Evolutionary conservation across 2,329 filamentous ascomycete genomes (phyloP).

Genomic region (Ceratocystis eucalypticola): DNA sequence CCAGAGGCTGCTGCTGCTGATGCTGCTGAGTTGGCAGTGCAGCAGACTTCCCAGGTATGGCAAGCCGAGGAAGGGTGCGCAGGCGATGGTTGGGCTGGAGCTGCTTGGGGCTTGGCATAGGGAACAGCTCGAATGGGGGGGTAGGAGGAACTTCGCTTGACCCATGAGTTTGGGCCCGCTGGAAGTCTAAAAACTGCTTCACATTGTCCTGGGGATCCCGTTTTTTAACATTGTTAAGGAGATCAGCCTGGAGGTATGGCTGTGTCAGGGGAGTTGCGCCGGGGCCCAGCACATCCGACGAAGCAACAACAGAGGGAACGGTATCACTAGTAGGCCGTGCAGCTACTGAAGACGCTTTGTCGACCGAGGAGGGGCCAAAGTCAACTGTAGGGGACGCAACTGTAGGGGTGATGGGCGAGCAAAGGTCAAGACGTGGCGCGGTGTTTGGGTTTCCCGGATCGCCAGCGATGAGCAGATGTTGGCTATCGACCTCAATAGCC

Average conservation of each 20-base stretch:
- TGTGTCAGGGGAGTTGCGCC: conserved; percentile 48
- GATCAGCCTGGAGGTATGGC: conserved; percentile 55
- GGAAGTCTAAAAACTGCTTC: conserved; percentile 77
- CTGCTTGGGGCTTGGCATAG: conserved; percentile 25
- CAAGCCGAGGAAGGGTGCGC: conserved; percentile 46
- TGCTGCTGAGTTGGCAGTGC: conserved; percentile 18
- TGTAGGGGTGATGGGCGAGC: conserved; percentile 17
- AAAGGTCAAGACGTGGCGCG: conserved; percentile 27
- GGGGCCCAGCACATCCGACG: conserved; percentile 76
- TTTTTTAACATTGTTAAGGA: conserved; percentile 53
- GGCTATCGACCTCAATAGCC: conserved; percentile 34
- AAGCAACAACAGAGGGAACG: conserved; percentile 73
- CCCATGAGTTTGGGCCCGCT: conserved; percentile 41
- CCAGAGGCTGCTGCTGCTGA: conserved; percentile 22
- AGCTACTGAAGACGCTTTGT: background rate
- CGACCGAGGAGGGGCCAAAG: conserved; percentile 33
- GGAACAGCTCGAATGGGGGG: conserved; percentile 54
- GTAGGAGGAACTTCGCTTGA: conserved; percentile 50
- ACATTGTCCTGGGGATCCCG: conserved; percentile 87
- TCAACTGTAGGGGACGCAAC: conserved; percentile 4
- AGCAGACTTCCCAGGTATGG: conserved; percentile 37
- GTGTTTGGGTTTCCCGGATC: conserved; percentile 66
- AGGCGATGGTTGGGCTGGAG: conserved; percentile 37
- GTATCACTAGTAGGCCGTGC: conserved; percentile 43
- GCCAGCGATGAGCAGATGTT: conserved; percentile 62